Conservation (phyloP, 805 yeast genomes). For the Komagataella ulmi region DNA sequence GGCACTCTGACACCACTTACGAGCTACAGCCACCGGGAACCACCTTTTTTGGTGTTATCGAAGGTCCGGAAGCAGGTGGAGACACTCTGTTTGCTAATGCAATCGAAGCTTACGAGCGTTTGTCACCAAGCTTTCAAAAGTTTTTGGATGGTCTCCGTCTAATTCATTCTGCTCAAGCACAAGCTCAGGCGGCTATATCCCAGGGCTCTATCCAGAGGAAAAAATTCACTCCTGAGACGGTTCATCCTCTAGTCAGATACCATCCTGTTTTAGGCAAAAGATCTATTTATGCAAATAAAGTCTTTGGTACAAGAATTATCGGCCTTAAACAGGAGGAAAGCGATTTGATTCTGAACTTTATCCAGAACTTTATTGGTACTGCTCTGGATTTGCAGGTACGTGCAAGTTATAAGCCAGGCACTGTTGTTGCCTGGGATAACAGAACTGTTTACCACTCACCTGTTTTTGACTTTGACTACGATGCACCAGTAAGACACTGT, state of each 20-base stretch:
- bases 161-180: constrained; percentile 58
- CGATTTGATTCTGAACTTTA: constrained; percentile 41
- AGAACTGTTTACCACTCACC: constrained; percentile 61
- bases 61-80: constrained; percentile 55
- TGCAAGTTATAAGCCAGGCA: constrained; percentile 56
- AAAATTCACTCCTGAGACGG: constrained; percentile 37
- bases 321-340: constrained; percentile 68
- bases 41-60: constrained; percentile 53
- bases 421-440: constrained; percentile 73
- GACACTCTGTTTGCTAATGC: constrained; percentile 72
- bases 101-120: constrained; percentile 55
- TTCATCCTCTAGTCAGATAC: constrained; percentile 59
- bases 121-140: constrained; percentile 52
- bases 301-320: constrained; percentile 52
- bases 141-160: constrained; percentile 50
- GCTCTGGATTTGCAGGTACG: constrained; percentile 52
- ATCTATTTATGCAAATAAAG: constrained; percentile 35
- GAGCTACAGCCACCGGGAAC: constrained; percentile 63
- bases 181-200: constrained; percentile 39
- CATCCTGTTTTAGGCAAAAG: constrained; percentile 64
- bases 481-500: constrained; percentile 50
- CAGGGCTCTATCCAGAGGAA: constrained; percentile 58
- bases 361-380: constrained; percentile 37
- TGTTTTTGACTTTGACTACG: constrained; percentile 56
- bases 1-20: constrained; percentile 70